Evolutionary conservation across 2,329 filamentous ascomycete species (phyloP), one percentile per base, ranked within the genome.

Genomic region (Davidsoniella neocaledoniae): DNA sequence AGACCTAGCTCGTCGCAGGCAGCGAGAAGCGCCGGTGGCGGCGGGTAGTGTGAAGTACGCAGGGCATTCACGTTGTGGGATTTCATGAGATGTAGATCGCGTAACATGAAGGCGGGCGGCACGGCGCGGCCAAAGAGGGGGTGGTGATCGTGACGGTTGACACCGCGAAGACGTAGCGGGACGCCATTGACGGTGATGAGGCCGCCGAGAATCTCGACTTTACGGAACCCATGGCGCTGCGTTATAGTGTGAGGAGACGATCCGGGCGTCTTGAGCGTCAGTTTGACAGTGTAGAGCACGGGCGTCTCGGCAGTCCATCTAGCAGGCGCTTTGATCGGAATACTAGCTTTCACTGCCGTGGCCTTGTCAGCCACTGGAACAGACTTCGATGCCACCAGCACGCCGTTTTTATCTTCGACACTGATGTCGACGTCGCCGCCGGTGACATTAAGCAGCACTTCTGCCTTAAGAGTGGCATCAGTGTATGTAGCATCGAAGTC

Each of bases 291-390:
- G 37, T 84, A 83, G 0, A 84, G 61, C 49, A 76, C 68, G 0
- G 80, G 80, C 0, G 73, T 75, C 60, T 85, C 81, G 0, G 80
- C 81, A 0, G 79, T 81, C 81, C 81, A 85, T 49, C 81, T 79
- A 17, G 67, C 54, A 25, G 79, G 77, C 14, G 71, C 63, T 7
- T 63, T 53, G 6, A 81, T 63, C 1, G 50, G 46, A 21, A 48
- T 4, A 17, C 12, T 33, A 33, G 29, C 29, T 4, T 9, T 9
- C 29, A 33, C 29, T 33, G 8, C 29, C 1, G 8, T 33, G 29
- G 8, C 29, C 9, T 33, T 33, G 12, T 9, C 29, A 33, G 10
- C 41, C n/a, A 25, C 41, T 4, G 41, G 8, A 12, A 43, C 17
- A 14, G 41, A 43, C 17, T 14, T 12, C 14, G 17, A 43, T 43